Evolutionary conservation across 305 asterid genomes (phyloP), one percentile per base, ranked within the genome.

Genomic region (Coffea humblotiana): DNA sequence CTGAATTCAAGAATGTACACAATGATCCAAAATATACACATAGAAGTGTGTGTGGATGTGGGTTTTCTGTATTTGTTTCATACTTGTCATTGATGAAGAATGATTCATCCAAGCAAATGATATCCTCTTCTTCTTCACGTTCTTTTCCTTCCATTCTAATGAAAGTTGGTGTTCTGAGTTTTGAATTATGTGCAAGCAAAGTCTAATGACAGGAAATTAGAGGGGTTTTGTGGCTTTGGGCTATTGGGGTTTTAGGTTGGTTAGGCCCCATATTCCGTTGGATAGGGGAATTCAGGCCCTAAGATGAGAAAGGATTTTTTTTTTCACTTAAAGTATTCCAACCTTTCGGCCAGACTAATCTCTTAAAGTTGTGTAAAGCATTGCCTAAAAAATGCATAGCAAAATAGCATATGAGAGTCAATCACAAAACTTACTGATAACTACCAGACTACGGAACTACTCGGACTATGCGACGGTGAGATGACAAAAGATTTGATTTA

Each of bases 1-100:
- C 19, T n/a, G 4, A 21, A 18, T 18, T 16, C 25, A 56, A 19
- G 25, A 56, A 51, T 29, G 35, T 72, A 64, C 72, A 68, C 72
- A 71, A 64, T 78, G 19, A 61, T 72, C 80, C 23, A 71, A 40
- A 43, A 51, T 68, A 77, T n/a, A n/a, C 14, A 60, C 3, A 27
- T 74, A 47, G 51, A 47, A 47, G 51, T 47, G 51, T 47, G 45
- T 8, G 52, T 32, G 35, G n/a, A 54, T 6, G 21, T 64, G 82
- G 29, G 25, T 69, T 40, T 29, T 27, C 6, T 12, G 76, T 40
- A 68, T 32, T 21, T 32, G 23, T 23, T 7, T 9, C 64, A 70
- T 85, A 94, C 98, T 91, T 81, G 84, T 91, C 94, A 79, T 92
- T 90, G 84, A 94, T 83, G 88, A 94, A 94, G 90, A 94, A 94